phyloP scores from a whole-genome alignment of 257 asterid genomes.

The Phtheirospermum japonicum region DNA sequence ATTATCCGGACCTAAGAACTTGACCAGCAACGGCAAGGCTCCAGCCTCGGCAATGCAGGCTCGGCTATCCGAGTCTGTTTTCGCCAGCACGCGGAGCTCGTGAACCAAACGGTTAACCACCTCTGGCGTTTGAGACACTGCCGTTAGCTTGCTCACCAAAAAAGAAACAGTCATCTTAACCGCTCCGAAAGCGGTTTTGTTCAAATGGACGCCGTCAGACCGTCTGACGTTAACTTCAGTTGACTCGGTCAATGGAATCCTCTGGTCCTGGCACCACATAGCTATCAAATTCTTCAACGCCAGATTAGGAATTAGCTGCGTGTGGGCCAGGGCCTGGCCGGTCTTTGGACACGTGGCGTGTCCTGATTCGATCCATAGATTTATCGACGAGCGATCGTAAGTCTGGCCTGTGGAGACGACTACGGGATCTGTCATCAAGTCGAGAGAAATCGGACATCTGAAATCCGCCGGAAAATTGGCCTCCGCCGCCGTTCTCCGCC shows the following conservation, averaged over 20 bases:
- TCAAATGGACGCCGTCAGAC: constrained; percentile 34
- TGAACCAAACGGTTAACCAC: constrained; percentile 70
- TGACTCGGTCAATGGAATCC: constrained; percentile 51
- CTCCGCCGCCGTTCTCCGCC: constrained; percentile 31
- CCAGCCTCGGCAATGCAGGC: constrained; percentile 83
- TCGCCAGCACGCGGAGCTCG: constrained; percentile 75
- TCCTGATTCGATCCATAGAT: constrained; percentile 89
- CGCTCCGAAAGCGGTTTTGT: constrained; percentile 66
- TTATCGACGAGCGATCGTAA: constrained; percentile 68
- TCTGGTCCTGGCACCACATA: constrained; percentile 67
- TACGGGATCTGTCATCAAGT: constrained; percentile 88
- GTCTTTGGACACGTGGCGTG: constrained; percentile 77
- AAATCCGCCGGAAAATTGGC: constrained; percentile 59
- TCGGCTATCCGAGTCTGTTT: constrained; percentile 68
- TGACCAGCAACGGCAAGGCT: constrained; percentile 62
- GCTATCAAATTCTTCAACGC: constrained; percentile 67
- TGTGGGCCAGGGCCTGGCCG: constrained; percentile 68
- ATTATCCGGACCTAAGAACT: constrained; percentile 11
- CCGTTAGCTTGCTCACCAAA: constrained; percentile 54
- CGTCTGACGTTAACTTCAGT: constrained; percentile 45
- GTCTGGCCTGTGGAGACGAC: constrained; percentile 87
- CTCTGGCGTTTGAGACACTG: constrained; percentile 47
- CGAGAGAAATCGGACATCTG: constrained; percentile 71
- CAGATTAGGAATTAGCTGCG: constrained; percentile 61
- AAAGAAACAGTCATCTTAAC: constrained; percentile 57